These are phyloP conservation scores for Septoria petroselini DNA, from an alignment of 2,329 filamentous ascomycete genomes.

Conservation along the genomic window DNA sequence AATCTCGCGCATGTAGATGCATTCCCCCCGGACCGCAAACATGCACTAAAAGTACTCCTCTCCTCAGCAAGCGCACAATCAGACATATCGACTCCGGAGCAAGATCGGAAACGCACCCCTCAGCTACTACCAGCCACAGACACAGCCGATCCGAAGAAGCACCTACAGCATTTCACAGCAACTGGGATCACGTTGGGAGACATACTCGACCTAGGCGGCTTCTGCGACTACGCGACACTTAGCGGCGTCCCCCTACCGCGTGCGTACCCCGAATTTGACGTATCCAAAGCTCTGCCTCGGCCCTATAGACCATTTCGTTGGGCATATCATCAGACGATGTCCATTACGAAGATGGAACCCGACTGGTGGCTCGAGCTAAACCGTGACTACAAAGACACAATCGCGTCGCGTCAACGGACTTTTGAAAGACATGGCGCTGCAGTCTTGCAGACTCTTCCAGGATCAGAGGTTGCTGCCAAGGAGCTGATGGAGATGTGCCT, in stretches of 20 bases:
- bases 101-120: background rate
- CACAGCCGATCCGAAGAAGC: conserved; percentile 24
- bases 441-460: conserved; percentile 67
- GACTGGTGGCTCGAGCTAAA: conserved; percentile 92
- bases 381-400: conserved; percentile 63
- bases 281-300: conserved; percentile 64
- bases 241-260: conserved; percentile 70
- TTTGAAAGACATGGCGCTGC: conserved; percentile 60
- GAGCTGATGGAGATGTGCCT: conserved; percentile 85
- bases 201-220: conserved; percentile 67
- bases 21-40: conserved; percentile 54
- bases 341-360: conserved; percentile 75
- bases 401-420: conserved; percentile 65
- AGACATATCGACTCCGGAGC: conserved; percentile 25
- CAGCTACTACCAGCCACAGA: conserved; percentile 27
- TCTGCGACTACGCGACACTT: conserved; percentile 73
- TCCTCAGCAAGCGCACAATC: conserved; percentile 31
- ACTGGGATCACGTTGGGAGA: conserved; percentile 70
- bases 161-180: conserved; percentile 46
- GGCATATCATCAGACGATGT: conserved; percentile 88
- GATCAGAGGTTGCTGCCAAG: conserved; percentile 74
- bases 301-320: conserved; percentile 81
- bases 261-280: conserved; percentile 63
- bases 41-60: conserved; percentile 35
- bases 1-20: conserved; percentile 44